Evolutionary conservation across 306 rosid genomes (phyloP).

Genomic region (Begonia masoniana): DNA sequence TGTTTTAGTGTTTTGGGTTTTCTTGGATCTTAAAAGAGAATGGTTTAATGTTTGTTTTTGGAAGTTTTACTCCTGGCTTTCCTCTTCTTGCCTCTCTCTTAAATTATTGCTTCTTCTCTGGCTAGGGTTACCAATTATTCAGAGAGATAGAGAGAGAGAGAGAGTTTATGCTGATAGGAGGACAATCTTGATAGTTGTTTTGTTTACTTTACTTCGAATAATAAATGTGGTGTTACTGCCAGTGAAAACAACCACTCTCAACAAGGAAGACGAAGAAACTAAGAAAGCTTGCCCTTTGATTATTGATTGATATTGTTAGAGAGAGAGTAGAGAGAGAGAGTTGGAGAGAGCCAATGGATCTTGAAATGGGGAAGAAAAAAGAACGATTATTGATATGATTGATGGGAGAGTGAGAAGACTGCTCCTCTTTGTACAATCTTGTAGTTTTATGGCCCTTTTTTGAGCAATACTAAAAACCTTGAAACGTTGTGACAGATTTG

Average conservation of each 20-base stretch:
- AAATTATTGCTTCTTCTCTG: not conserved
- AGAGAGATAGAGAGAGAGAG: not conserved
- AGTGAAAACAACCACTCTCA: slow-evolving; percentile 1
- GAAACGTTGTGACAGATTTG: slow-evolving; percentile 8
- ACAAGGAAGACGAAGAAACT: slow-evolving; percentile 18
- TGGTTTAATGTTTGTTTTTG: not conserved
- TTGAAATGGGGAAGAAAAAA: slow-evolving; percentile 14
- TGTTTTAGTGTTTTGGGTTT: slow-evolving; percentile 19
- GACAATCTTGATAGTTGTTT: slow-evolving; percentile 2
- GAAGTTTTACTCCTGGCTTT: not conserved
- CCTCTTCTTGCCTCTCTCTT: not conserved
- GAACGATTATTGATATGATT: slow-evolving; percentile 40
- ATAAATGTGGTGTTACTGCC: not conserved
- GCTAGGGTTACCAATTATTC: slow-evolving; percentile 1
- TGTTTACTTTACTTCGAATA: not conserved
- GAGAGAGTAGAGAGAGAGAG: slow-evolving; percentile 4
- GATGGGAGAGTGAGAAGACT: slow-evolving; percentile 56
- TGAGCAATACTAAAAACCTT: slow-evolving; percentile 27
- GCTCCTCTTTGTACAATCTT: slow-evolving; percentile 23
- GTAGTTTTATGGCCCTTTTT: slow-evolving; percentile 13
- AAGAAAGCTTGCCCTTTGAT: slow-evolving; percentile 29
- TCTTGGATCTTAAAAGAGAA: slow-evolving; percentile 5
- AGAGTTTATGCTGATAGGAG: not conserved
- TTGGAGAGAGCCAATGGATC: slow-evolving; percentile 1
- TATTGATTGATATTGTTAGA: slow-evolving; percentile 13